Evolutionary conservation across 1,139 yeast species (phyloP), one percentile per base, ranked within the genome.

Genomic region (Yamadazyma membranifaciens): DNA sequence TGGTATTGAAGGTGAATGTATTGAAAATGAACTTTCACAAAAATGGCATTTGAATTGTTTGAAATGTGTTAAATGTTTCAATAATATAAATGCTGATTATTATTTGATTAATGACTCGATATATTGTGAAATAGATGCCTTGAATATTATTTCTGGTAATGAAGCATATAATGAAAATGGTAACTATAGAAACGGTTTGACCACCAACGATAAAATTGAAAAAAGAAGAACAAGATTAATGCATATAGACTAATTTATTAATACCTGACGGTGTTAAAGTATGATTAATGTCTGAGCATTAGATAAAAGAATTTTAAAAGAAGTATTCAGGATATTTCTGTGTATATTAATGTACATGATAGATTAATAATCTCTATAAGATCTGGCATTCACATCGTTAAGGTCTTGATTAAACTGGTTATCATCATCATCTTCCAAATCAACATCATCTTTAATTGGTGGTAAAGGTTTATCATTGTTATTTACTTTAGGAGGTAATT

Each of bases 1-100:
- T 4, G 96, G 95, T 14, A 87, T 92, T 40, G 97, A 92, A 61
- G 98, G 98, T 11, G 81, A 80, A 56, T 92, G 98, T 60, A 72
- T 91, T 39, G 96, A 87, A 56, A 86, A 81, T 53, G 91, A 83
- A 55, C 60, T 78, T 35, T 59, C 63, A 37, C 87, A 82, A 54
- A 75, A 83, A 46, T 85, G 84, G 72, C 94, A 85, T 57, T 62
- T 74, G 20, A 60, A 69, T 32, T 85, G 94, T 59, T 67, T 85
- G 50, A 70, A 60, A 39, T 85, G 92, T 61, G 59, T 63, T 38
- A 61, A 67, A 35, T 84, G 94, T 60, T 57, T 62, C 16, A 47
- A 53, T 6, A 51, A 55, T 9, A 83, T 84, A 39, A 59, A 58
- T 6, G 64, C 62, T 20, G 91, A 83, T 57, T 83, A 84, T 55